Evolutionary conservation across 805 yeast species (phyloP), one percentile per base, ranked within the genome.

Genomic region (Ogataea degrootiae): DNA sequence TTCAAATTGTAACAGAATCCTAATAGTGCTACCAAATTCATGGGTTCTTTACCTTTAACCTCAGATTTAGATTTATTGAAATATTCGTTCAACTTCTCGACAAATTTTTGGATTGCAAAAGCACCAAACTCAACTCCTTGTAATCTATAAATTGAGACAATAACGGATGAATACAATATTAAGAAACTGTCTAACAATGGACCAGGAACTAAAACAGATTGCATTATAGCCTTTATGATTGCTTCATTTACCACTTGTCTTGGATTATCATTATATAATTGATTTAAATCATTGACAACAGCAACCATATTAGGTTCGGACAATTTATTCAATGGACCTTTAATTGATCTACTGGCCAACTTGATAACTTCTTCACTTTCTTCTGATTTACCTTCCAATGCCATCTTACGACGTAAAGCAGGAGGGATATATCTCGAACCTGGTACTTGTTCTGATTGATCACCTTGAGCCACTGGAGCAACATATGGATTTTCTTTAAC

Each of bases 121-220:
- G 97, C 99, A 50, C 96, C 97, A 63, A 89, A 85, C 52, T 89
- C 96, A 36, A 83, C 79, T 19, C 99, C 98, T 55, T 87, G 86
- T 19, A 82, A 59, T 50, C 86, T 76, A 67, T 86, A 89, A 22
- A 94, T 63, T 0, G 96, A 84, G 21, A 83, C 83, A 2, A 83
- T 77, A 7, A 89, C 72, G 6, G 89, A 83, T 1, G 96, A 85
- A 63, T 92, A 91, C 33, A 87, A 73, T 50, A 85, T 77, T 37
- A 91, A 79, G 62, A 89, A 88, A 1, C 86, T 79, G 53, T 91
- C 97, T 42, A 89, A 68, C 43, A 90, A 67, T 41, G 85, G 76
- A 4, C 84, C 83, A 29, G 83, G 84, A 31, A 76, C 73, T 43
- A 71, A 68, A 14, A 90, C 75, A 52, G 87, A 80, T 33, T 83